Conservation (phyloP, 345 rosid genomes). For the Brassica carinata region DNA sequence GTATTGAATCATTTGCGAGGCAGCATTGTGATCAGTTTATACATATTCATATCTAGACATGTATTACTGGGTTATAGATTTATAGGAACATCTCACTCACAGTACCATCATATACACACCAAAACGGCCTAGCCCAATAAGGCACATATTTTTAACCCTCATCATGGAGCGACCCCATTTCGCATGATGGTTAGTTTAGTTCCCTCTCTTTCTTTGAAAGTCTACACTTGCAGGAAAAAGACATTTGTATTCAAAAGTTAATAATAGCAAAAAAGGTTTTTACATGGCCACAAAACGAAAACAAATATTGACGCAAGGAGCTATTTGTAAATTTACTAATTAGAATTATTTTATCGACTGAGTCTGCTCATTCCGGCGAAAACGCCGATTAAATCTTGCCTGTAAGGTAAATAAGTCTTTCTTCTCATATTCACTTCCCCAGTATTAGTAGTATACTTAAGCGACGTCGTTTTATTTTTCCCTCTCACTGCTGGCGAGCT, state of each 20-base stretch:
- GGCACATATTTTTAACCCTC: neutral
- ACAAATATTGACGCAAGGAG: neutral
- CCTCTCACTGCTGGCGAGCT: conserved; percentile 8
- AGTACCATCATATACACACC: neutral
- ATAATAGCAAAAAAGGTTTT: neutral
- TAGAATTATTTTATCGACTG: neutral
- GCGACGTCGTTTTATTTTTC: conserved; percentile 5
- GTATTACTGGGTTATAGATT: no score
- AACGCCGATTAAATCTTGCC: conserved; percentile 40
- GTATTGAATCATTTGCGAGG: no score
- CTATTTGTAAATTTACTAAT: neutral
- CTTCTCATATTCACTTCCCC: conserved; percentile 25
- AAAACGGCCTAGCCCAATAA: neutral
- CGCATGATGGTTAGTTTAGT: neutral
- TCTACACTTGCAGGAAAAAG: neutral
- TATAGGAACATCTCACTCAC: no score
- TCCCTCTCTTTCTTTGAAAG: neutral
- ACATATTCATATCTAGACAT: no score
- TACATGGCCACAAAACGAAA: conserved; percentile 10
- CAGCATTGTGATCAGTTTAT: no score
- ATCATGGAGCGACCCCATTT: neutral
- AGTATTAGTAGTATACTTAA: neutral
- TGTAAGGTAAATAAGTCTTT: conserved; percentile 40
- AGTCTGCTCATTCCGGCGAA: conserved; percentile 36
- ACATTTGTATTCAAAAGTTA: neutral